Evolutionary conservation across 352 stramenopile species (phyloP).

Genomic region (Globisporangium cystogenes): DNA sequence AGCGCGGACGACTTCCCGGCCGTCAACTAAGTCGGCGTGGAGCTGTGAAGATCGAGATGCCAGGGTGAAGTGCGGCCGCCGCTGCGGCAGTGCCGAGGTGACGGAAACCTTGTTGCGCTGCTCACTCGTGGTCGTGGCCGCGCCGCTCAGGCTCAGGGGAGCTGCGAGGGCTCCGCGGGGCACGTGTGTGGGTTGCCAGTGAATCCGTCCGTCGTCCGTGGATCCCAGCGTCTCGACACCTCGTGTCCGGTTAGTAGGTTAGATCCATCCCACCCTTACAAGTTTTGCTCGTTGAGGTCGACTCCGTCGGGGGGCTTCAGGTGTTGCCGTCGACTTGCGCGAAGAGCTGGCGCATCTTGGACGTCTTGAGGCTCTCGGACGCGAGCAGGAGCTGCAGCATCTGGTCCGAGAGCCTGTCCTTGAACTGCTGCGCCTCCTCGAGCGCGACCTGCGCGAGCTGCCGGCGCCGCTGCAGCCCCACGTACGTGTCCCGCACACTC

Average conservation of each 20-base stretch:
- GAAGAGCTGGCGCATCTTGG: conserved; percentile 73
- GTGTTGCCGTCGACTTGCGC: conserved; percentile 51
- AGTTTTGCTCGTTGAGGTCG: conserved; percentile 17
- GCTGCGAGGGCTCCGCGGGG: background rate
- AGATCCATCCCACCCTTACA: conserved; percentile 18
- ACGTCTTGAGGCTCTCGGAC: conserved; percentile 65
- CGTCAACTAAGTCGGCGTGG: conserved; percentile 24
- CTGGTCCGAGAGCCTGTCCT: conserved; percentile 68
- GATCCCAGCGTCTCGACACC: conserved; percentile 1
- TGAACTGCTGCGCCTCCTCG: conserved; percentile 70
- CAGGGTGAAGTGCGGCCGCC: no score
- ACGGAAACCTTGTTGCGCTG: background rate
- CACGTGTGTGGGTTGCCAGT: background rate
- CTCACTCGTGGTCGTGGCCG: background rate
- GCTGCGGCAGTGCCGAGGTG: no score
- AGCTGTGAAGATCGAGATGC: background rate
- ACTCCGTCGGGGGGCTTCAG: no score
- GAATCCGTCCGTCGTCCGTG: conserved; percentile 1
- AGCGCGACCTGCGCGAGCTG: conserved; percentile 63
- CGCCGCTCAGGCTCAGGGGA: background rate
- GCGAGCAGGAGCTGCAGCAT: conserved; percentile 68
- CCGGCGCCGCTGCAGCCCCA: conserved; percentile 28
- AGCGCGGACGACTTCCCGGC: conserved; percentile 24
- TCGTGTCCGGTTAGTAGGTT: conserved; percentile 21
- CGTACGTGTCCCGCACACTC: conserved; percentile 26